Evolutionary conservation across 2,329 filamentous ascomycete genomes (phyloP).

Genomic region (Zalaria obscura): DNA sequence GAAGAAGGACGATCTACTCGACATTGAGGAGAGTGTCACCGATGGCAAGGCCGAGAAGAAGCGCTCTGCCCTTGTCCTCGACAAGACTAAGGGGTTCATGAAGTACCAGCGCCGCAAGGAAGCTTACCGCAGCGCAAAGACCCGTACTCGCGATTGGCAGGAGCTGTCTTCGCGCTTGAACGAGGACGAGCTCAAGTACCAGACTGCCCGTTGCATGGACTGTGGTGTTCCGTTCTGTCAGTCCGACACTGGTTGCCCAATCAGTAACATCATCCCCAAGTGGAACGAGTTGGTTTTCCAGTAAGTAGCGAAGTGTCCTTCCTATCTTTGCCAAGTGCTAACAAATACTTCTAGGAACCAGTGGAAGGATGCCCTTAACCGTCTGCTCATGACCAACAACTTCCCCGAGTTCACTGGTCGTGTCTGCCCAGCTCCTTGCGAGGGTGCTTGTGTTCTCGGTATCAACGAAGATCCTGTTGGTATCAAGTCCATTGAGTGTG

Average conservation of each 20-base stretch:
- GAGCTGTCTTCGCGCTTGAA: conserved; percentile 78
- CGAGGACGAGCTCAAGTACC: conserved; percentile 92
- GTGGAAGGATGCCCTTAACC: conserved; percentile 85
- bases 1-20: conserved; percentile 54
- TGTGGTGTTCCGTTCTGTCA: conserved; percentile 98
- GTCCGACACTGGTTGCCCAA: conserved; percentile 88
- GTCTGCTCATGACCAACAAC: conserved; percentile 92
- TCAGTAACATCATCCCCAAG: conserved; percentile 95
- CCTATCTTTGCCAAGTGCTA: background rate
- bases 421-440: conserved; percentile 91
- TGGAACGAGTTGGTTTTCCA: conserved; percentile 71
- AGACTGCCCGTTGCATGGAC: conserved; percentile 95
- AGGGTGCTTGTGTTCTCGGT: conserved; percentile 87
- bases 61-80: conserved; percentile 79
- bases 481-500: conserved; percentile 97
- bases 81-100: conserved; percentile 97
- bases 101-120: conserved; percentile 86
- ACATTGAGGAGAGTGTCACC: conserved; percentile 83
- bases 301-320: background rate
- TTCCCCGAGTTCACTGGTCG: conserved; percentile 97
- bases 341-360: conserved; percentile 36
- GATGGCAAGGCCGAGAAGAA: conserved; percentile 79
- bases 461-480: conserved; percentile 96
- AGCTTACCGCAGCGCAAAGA: conserved; percentile 79
- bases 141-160: conserved; percentile 81